Evolutionary conservation across 495 filamentous ascomycete species (phyloP).

Genomic region (Xylaria bambusicola): DNA sequence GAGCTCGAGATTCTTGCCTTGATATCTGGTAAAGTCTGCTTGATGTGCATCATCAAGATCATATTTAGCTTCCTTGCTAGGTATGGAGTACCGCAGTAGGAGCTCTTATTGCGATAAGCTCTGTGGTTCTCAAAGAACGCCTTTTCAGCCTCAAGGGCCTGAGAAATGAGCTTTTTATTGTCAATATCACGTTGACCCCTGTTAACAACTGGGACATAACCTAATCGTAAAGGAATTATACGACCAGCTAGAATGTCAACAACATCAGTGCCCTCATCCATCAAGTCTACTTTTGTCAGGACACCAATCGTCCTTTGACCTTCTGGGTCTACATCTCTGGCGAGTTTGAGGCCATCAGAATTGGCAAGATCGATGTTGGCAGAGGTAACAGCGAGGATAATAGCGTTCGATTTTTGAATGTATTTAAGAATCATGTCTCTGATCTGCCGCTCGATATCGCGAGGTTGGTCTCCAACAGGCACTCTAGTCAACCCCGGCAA

Average conservation of each 20-base stretch:
- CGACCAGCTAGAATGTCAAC: conserved; percentile 98
- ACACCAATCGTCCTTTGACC: conserved; percentile 98
- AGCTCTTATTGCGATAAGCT: conserved; percentile 96
- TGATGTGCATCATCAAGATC: conserved; percentile 99
- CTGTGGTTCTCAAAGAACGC: conserved; percentile 98
- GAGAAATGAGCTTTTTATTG: conserved; percentile 91
- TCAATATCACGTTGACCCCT: conserved; percentile 98
- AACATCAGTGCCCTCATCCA: conserved; percentile 99
- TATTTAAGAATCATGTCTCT: conserved; percentile 98
- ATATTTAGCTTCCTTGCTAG: conserved; percentile 95
- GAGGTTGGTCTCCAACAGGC: conserved; percentile 95
- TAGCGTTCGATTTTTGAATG: conserved; percentile 96
- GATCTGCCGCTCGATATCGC: conserved; percentile 98
- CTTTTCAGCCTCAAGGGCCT: conserved; percentile 91
- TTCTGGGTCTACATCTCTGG: conserved; percentile 95
- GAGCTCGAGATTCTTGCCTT: conserved; percentile 91
- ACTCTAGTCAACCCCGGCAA: conserved; percentile 97
- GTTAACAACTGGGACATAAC: conserved; percentile 99
- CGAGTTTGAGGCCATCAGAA: conserved; percentile 95
- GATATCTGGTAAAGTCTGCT: conserved; percentile 98
- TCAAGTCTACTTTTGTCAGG: conserved; percentile 97
- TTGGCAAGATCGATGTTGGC: conserved; percentile 98
- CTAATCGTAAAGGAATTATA: conserved; percentile 92
- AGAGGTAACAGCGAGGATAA: conserved; percentile 93
- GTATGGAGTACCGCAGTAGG: conserved; percentile 98